Evolutionary conservation across 345 rosid genomes (phyloP).

Genomic region (Arabidopsis suecica): DNA sequence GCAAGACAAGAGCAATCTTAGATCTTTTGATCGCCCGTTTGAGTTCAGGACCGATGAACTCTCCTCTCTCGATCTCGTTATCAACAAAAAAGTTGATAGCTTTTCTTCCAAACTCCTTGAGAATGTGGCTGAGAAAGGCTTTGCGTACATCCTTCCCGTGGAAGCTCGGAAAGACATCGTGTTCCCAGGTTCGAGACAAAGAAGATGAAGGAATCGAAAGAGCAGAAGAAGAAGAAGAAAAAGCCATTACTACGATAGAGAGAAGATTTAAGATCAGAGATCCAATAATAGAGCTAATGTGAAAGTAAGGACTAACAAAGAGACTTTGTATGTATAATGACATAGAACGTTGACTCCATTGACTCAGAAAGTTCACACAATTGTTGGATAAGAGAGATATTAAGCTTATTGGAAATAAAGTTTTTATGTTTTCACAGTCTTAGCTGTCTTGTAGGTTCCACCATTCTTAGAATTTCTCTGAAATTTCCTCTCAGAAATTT

Average conservation of each 20-base stretch:
- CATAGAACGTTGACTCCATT: background rate
- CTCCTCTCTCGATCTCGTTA: background rate
- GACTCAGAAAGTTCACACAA: background rate
- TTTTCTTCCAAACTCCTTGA: background rate
- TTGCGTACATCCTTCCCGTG: background rate
- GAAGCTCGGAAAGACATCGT: constrained; percentile 3
- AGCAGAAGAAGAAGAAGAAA: background rate
- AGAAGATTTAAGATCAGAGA: background rate
- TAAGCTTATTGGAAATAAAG: too few species aligned
- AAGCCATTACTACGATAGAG: background rate
- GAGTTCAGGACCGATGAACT: background rate
- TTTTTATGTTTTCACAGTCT: too few species aligned
- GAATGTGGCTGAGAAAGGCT: background rate
- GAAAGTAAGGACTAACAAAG: background rate
- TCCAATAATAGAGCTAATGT: background rate
- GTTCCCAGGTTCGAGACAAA: background rate
- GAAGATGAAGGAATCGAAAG: background rate
- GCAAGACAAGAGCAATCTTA: background rate
- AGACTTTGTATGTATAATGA: background rate
- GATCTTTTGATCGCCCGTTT: background rate
- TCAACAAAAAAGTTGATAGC: background rate
- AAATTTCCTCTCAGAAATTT: too few species aligned
- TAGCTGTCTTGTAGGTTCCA: background rate
- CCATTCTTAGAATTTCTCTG: background rate
- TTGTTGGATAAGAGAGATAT: too few species aligned